Conservation (phyloP, 768 basidiomycete genomes). For the Lactarius hengduanensis region DNA sequence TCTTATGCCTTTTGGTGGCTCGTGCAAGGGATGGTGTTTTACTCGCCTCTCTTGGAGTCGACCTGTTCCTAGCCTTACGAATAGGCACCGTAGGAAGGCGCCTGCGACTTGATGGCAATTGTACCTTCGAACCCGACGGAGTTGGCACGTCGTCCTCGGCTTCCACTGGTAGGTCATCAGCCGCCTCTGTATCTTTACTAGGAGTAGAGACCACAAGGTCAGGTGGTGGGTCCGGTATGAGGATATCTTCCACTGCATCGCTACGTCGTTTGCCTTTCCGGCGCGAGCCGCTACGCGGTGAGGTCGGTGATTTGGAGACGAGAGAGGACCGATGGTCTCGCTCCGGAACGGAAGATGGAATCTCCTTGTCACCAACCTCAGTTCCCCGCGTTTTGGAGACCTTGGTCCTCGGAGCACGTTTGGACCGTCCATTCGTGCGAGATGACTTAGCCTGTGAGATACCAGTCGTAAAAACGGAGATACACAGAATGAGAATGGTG, state of each 20-base stretch:
- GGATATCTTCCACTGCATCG: neutral
- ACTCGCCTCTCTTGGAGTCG: slow-evolving; percentile 27
- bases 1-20: slow-evolving; percentile 29
- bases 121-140: slow-evolving; percentile 23
- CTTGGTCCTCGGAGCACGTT: slow-evolving; percentile 6
- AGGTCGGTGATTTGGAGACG: slow-evolving; percentile 20
- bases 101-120: slow-evolving; percentile 48
- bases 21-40: slow-evolving; percentile 32
- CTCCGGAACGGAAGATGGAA: slow-evolving; percentile 59
- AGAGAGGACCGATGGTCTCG: slow-evolving; percentile 40
- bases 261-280: slow-evolving; percentile 6
- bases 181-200: slow-evolving; percentile 44
- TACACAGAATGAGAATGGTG: neutral
- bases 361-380: slow-evolving; percentile 4
- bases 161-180: slow-evolving; percentile 44
- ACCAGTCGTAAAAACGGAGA: neutral
- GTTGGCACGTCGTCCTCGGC: slow-evolving; percentile 31
- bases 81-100: slow-evolving; percentile 35
- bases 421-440: slow-evolving; percentile 18
- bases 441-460: slow-evolving; percentile 7
- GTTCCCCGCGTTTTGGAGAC: neutral
- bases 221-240: slow-evolving; percentile 6
- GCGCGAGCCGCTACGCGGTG: neutral
- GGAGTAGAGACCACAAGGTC: slow-evolving; percentile 31
- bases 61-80: slow-evolving; percentile 32